Percentiles rank a stretch among this genome's conserved stretches.
Evolutionary conservation across 1,139 yeast species (phyloP).

Genomic region (Nakaseomyces bracarensis): DNA sequence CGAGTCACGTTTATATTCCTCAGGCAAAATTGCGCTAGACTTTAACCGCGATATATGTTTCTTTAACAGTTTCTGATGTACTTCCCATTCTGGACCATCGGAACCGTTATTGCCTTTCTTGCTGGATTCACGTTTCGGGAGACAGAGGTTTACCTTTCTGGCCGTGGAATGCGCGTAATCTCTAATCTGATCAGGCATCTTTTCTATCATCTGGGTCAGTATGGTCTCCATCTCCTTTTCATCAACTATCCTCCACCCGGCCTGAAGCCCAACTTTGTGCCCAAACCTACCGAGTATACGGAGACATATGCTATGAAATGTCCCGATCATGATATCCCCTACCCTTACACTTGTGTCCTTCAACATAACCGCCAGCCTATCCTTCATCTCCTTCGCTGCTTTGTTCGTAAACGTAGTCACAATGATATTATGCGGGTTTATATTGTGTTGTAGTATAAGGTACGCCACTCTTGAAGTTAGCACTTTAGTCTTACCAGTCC

Average conservation of each 20-base stretch:
- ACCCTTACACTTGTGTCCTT: constrained; percentile 35
- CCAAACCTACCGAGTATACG: constrained; percentile 55
- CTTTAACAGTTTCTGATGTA: constrained; percentile 34
- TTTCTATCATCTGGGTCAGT: constrained; percentile 38
- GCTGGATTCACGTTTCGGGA: constrained; percentile 16
- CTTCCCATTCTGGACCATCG: constrained; percentile 20
- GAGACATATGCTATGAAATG: constrained; percentile 77
- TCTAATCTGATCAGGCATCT: constrained; percentile 32
- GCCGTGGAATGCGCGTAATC: constrained; percentile 26
- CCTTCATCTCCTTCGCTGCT: constrained; percentile 78
- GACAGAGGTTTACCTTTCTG: constrained; percentile 27
- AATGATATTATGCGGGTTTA: constrained; percentile 54
- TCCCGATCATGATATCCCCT: constrained; percentile 57
- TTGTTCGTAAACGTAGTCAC: constrained; percentile 88
- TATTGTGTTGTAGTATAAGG: constrained; percentile 42
- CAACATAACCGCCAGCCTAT: constrained; percentile 43
- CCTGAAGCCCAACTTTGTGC: constrained; percentile 38
- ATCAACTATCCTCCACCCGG: constrained; percentile 52
- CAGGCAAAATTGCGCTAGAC: constrained; percentile 39
- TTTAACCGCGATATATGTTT: constrained; percentile 47
- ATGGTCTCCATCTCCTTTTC: constrained; percentile 53
- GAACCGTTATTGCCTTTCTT: background rate
- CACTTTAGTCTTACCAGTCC: constrained; percentile 81
- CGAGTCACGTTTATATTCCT: constrained; percentile 31
- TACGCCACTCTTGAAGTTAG: constrained; percentile 71